phyloP scores from a whole-genome alignment of 345 rosid species.

The Limnanthes douglasii region DNA sequence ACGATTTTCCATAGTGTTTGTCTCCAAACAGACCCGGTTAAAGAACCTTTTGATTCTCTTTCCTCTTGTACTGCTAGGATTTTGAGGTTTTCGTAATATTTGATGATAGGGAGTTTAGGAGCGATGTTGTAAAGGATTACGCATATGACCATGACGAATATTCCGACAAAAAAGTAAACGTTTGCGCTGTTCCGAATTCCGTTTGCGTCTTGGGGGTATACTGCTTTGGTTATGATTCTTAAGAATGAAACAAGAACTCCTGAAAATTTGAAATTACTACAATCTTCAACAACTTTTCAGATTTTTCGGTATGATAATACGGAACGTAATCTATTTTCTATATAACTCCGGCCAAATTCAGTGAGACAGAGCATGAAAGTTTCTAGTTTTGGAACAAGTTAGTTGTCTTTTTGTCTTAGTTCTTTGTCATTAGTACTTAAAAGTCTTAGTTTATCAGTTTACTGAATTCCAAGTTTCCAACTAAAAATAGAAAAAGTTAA shows the following conservation, averaged over 20 bases:
- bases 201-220: constrained; percentile 45
- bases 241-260: constrained; percentile 87
- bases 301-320: too few species aligned
- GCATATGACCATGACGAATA: constrained; percentile 66
- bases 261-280: constrained; percentile 6
- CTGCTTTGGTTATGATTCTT: constrained; percentile 70
- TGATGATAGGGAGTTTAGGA: constrained; percentile 64
- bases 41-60: constrained; percentile 26
- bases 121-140: constrained; percentile 53
- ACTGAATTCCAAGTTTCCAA: too few species aligned
- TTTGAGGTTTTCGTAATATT: constrained; percentile 53
- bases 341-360: too few species aligned
- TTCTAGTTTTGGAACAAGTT: too few species aligned
- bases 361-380: too few species aligned
- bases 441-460: too few species aligned
- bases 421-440: too few species aligned
- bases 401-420: too few species aligned
- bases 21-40: constrained; percentile 51
- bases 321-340: too few species aligned
- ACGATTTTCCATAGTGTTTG: constrained; percentile 42
- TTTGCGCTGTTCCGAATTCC: constrained; percentile 75
- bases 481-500: not conserved
- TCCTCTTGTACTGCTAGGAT: constrained; percentile 38
- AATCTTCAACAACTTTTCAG: too few species aligned
- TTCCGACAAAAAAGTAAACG: constrained; percentile 60